phyloP scores from a whole-genome alignment of 331 rosid species.

The Quercus phellos region DNA sequence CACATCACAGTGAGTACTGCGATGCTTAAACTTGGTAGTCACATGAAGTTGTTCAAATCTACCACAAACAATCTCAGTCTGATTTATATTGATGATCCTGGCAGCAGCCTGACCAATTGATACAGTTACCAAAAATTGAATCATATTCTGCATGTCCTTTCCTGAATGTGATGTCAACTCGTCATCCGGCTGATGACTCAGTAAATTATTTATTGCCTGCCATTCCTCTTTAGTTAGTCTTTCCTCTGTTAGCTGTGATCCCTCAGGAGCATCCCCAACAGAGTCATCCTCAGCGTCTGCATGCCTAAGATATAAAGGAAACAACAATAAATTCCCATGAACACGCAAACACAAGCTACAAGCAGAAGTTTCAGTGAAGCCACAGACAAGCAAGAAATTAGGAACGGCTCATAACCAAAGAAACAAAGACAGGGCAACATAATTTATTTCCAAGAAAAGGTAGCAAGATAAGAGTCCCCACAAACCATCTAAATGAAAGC shows the following conservation, averaged over 20 bases:
- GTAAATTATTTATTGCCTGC: conserved; percentile 85
- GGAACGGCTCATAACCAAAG: not conserved
- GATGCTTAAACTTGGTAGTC: conserved; percentile 78
- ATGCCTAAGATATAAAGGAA: conserved; percentile 41
- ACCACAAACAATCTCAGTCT: conserved; percentile 78
- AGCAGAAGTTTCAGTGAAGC: not conserved
- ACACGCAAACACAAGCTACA: not conserved
- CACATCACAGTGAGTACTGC: conserved; percentile 80
- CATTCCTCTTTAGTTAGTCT: conserved; percentile 85
- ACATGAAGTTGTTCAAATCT: conserved; percentile 87
- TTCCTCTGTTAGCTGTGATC: conserved; percentile 49
- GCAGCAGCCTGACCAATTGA: conserved; percentile 87
- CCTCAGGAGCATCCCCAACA: conserved; percentile 48
- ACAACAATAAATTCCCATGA: conserved; percentile 10
- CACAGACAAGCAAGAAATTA: conserved; percentile 7
- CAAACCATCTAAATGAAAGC: conserved; percentile 86
- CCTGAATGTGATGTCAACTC: conserved; percentile 44
- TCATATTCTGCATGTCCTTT: conserved; percentile 70
- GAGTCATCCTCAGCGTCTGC: conserved; percentile 51
- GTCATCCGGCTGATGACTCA: conserved; percentile 83
- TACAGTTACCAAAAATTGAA: conserved; percentile 64
- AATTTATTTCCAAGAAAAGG: not conserved
- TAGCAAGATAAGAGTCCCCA: conserved; percentile 1
- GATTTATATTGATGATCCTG: conserved; percentile 66
- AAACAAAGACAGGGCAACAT: not conserved